Evolutionary conservation across 352 stramenopile species (phyloP).

Genomic region (Globisporangium paroecandrum): DNA sequence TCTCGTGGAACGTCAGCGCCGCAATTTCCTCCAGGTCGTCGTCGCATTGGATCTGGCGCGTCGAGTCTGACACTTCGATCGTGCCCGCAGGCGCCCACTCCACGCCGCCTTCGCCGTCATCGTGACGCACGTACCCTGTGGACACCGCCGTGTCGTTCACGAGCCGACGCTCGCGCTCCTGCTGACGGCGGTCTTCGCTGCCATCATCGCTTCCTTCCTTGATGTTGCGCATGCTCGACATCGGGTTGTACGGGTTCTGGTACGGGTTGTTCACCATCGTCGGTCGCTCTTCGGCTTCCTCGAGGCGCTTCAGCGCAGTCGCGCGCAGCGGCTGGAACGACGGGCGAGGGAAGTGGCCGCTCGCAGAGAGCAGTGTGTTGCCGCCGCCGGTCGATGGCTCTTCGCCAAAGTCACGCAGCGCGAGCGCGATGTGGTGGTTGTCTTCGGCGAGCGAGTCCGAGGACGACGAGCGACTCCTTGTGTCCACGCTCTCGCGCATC

Average conservation of each 20-base stretch:
- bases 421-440: slow-evolving; percentile 72
- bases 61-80: slow-evolving; percentile 33
- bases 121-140: slow-evolving; percentile 78
- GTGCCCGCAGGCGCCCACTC: slow-evolving; percentile 69
- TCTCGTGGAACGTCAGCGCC: slow-evolving; percentile 76
- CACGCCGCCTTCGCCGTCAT: slow-evolving; percentile 52
- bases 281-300: slow-evolving; percentile 74
- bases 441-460: slow-evolving; percentile 59
- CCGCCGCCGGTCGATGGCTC: slow-evolving; percentile 28
- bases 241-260: slow-evolving; percentile 63
- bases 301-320: slow-evolving; percentile 69
- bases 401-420: slow-evolving; percentile 74
- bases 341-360: slow-evolving; percentile 36
- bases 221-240: slow-evolving; percentile 50
- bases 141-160: slow-evolving; percentile 68
- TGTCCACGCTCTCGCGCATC: slow-evolving; percentile 29
- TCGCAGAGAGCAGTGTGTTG: slow-evolving; percentile 40
- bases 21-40: slow-evolving; percentile 86
- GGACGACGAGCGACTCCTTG: slow-evolving; percentile 33
- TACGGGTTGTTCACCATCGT: slow-evolving; percentile 69
- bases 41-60: slow-evolving; percentile 62
- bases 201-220: slow-evolving; percentile 39
- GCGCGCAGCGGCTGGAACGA: slow-evolving; percentile 73
- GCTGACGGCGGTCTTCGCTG: slow-evolving; percentile 17
- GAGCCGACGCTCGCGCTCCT: slow-evolving; percentile 10